Evolutionary conservation across 2,329 filamentous ascomycete genomes (phyloP).

Genomic region (Fusarium algeriense): DNA sequence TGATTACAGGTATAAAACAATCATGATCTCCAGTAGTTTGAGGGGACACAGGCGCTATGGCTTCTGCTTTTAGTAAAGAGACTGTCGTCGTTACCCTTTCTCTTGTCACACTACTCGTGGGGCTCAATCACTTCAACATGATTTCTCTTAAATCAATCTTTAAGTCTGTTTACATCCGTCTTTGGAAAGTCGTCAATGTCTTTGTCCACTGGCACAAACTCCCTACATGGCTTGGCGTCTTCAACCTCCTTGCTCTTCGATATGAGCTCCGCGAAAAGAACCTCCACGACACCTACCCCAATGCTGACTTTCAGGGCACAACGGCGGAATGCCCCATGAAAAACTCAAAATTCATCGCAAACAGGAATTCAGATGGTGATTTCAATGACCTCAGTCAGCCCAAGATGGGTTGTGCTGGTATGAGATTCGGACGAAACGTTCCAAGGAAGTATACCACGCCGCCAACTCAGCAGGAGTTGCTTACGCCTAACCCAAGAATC

Average conservation of each 20-base stretch:
- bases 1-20: constrained; percentile 1
- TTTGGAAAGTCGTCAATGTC: constrained; percentile 17
- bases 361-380: constrained; percentile 10
- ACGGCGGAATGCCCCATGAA: constrained; percentile 9
- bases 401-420: constrained; percentile 25
- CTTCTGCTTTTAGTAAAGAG: background rate
- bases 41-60: background rate
- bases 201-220: constrained; percentile 31
- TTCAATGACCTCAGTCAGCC: constrained; percentile 22
- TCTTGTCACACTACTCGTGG: background rate
- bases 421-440: constrained; percentile 32
- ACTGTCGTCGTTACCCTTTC: background rate
- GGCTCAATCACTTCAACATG: background rate
- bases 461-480: constrained; percentile 6
- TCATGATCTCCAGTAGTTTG: background rate
- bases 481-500: constrained; percentile 6
- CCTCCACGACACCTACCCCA: constrained; percentile 23
- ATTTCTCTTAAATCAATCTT: background rate
- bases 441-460: constrained; percentile 6
- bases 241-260: constrained; percentile 29
- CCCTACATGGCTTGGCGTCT: constrained; percentile 23
- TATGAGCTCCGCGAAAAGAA: constrained; percentile 33
- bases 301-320: constrained; percentile 10
- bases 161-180: constrained; percentile 17
- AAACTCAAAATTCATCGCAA: constrained; percentile 22